These are phyloP conservation scores for Trichosporon sp. DNA, from an alignment of 1,284 basidiomycete species.

Conservation along the genomic window DNA sequence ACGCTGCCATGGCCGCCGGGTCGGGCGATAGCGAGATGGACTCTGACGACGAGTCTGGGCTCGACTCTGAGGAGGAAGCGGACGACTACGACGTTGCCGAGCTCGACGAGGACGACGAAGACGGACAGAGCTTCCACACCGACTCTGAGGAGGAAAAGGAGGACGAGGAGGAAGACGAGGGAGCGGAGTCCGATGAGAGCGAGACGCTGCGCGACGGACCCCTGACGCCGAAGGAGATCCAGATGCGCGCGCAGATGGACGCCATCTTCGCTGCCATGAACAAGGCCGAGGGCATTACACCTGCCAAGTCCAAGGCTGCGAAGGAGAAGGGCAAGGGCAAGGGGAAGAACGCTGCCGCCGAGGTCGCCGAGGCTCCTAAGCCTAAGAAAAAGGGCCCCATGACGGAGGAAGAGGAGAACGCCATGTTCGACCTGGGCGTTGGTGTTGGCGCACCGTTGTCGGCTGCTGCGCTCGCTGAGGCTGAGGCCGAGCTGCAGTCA, in stretches of 20 bases:
- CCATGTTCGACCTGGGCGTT: constrained; percentile 9
- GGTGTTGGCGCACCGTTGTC: constrained; percentile 18
- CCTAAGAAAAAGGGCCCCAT: not conserved
- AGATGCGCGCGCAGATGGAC: constrained; percentile 31
- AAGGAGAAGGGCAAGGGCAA: not conserved
- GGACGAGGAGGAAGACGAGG: constrained; percentile 23
- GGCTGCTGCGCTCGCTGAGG: constrained; percentile 8
- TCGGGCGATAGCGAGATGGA: constrained; percentile 23
- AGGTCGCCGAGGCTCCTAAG: not conserved
- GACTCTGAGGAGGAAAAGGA: constrained; percentile 6
- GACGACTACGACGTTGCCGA: constrained; percentile 21
- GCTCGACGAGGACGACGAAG: constrained; percentile 7
- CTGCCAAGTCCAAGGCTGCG: not conserved
- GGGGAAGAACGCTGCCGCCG: not conserved
- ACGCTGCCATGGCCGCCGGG: constrained; percentile 18
- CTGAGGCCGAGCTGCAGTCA: constrained; percentile 8
- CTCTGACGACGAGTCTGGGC: constrained; percentile 34
- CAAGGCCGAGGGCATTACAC: constrained; percentile 22
- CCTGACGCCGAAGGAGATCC: constrained; percentile 20
- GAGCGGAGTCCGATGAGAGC: constrained; percentile 33
- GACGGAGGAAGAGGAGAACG: constrained; percentile 8
- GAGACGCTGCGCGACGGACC: constrained; percentile 26
- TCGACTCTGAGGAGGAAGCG: constrained; percentile 22
- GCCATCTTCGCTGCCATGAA: constrained; percentile 35
- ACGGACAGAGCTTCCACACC: constrained; percentile 27